These are phyloP conservation scores for Zangia roseola DNA, from an alignment of 768 basidiomycete species.

Conservation along the genomic window DNA sequence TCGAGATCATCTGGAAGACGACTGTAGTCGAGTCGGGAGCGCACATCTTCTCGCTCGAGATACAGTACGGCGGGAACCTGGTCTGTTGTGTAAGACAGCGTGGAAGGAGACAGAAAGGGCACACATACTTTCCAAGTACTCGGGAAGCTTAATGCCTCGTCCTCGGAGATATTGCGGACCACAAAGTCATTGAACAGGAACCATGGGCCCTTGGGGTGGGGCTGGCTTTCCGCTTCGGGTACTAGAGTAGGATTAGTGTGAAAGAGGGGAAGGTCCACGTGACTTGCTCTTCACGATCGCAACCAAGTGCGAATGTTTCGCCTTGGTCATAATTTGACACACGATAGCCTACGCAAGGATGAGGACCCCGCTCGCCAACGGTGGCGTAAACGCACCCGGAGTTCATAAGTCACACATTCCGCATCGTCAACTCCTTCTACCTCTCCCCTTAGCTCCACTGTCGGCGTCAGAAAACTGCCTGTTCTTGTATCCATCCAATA, in stretches of 20 bases:
- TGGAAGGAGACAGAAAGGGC: background rate
- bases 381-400: constrained; percentile 56
- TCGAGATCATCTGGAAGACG: constrained; percentile 67
- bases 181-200: constrained; percentile 96
- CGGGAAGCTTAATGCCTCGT: constrained; percentile 85
- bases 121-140: constrained; percentile 86
- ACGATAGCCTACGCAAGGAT: constrained; percentile 63
- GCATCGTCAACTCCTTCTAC: constrained; percentile 56
- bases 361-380: background rate
- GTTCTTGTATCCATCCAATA: constrained; percentile 66
- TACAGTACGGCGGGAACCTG: constrained; percentile 91
- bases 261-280: background rate
- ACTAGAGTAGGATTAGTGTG: constrained; percentile 41
- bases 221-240: constrained; percentile 57
- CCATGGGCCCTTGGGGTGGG: constrained; percentile 61
- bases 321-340: constrained; percentile 73
- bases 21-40: constrained; percentile 57
- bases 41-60: constrained; percentile 71
- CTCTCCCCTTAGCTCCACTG: constrained; percentile 57
- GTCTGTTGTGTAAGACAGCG: constrained; percentile 15
- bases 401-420: constrained; percentile 59
- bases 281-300: constrained; percentile 76
- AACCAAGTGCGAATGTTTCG: constrained; percentile 78
- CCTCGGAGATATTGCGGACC: constrained; percentile 79
- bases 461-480: constrained; percentile 54